A percentile compares a stretch with the other conserved stretches of the same genome.
These are phyloP conservation scores for Ophiognomonia clavigignenti-juglandacearum DNA, from an alignment of 2,329 filamentous ascomycete species.

Conservation along the genomic window DNA sequence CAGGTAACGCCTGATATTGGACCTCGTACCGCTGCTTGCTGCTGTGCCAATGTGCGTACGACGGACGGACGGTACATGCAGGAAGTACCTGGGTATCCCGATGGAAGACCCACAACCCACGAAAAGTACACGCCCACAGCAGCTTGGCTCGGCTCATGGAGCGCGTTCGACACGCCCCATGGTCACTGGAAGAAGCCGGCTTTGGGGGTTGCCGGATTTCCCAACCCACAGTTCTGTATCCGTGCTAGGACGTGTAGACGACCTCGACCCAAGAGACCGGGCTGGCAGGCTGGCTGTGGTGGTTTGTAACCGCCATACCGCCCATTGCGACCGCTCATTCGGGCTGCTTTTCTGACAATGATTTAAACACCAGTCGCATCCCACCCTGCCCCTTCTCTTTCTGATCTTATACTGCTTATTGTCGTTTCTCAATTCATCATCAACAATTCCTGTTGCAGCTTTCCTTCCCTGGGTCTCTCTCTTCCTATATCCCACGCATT, in stretches of 20 bases:
- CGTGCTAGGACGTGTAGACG: too few species aligned
- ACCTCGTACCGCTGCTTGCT: conserved; percentile 1
- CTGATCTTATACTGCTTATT: conserved; percentile 6
- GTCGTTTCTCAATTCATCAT: conserved; percentile 11
- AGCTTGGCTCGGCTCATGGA: conserved; percentile 13
- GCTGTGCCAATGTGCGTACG: too few species aligned
- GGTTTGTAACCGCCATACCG: conserved; percentile 10
- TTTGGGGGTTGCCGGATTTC: conserved; percentile 10
- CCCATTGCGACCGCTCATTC: conserved; percentile 10
- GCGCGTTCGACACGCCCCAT: conserved; percentile 13
- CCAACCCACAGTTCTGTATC: too few species aligned
- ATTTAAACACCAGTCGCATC: conserved; percentile 17
- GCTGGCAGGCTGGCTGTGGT: conserved; percentile 13
- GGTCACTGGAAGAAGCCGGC: conserved; percentile 10
- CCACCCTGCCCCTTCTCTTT: conserved; percentile 3
- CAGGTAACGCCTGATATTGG: conserved; percentile 9
- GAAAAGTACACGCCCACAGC: conserved; percentile 12
- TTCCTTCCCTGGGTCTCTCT: neutral
- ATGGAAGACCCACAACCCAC: conserved; percentile 7
- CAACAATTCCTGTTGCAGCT: neutral
- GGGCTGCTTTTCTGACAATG: conserved; percentile 14
- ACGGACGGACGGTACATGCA: neutral
- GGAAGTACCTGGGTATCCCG: neutral
- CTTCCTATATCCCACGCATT: conserved; percentile 4
- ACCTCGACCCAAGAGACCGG: too few species aligned